Base-by-base conservation (phyloP, 352 stramenopile species). In the Phytophthora syringae region DNA sequence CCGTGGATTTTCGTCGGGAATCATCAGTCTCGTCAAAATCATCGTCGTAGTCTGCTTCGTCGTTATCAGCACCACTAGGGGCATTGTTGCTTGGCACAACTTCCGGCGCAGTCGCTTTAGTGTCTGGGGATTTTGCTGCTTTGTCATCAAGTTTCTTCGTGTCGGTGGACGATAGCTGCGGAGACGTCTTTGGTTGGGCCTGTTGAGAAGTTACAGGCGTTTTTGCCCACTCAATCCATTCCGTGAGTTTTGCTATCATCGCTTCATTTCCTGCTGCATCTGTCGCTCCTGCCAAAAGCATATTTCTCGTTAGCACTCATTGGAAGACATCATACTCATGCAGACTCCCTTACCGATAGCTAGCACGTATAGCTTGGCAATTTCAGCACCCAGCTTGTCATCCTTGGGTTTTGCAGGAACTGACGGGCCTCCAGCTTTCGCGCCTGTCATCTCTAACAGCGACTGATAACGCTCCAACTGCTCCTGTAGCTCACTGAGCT, bases 391-490 rank as follows among this genome's bases (percentile, higher is more conserved):
- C 21, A 73, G 20, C 51, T 78, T 68, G 30, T 70, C 70, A 18
- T 66, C 54, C 15, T 58, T 54, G 13, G 43, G 28, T 45, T 76
- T 64, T 18, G 32, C 21, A 7, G 34, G 25, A 30, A 43, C 42
- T 58, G 37, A 36, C 5, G 15, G 36, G 40, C 30, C 30, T 37
- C 34, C 42, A 49, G 12, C 27, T 58, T 76, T 72, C 7, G 30
- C 30, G 4, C 67, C 58, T 27, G 81, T 90, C 48, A 92, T 89
- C 58, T 90, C 70, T 4, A 95, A 43, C 1, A 95, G 67, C 9
- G 80, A 83, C 50, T 95, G 85, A 49, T 93, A 95, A 34, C 89
- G 86, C 48, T 95, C 87, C 21, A 95, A 69, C 47, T 95, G 87
- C 36, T 95, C 87, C 48, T 95, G 87, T 9, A 95, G 56, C 56